phyloP scores from a whole-genome alignment of 768 basidiomycete species.

The Boletus sp. region DNA sequence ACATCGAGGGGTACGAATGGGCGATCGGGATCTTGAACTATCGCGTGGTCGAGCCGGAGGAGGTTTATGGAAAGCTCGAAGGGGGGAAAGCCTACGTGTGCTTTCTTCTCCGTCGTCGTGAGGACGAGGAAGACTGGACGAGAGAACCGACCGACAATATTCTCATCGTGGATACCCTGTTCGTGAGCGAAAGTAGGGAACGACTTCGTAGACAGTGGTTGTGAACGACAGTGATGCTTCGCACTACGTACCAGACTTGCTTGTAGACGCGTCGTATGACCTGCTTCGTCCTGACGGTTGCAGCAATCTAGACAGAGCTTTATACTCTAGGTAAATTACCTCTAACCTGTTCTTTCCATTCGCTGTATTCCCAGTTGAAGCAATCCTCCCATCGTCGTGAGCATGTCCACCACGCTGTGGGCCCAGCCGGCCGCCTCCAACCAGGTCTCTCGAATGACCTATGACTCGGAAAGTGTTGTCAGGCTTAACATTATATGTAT shows the following conservation, averaged over 20 bases:
- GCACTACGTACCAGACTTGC: too few relatives aligned
- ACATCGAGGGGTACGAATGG: slow-evolving; percentile 4
- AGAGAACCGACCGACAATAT: slow-evolving; percentile 16
- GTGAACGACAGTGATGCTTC: neutral
- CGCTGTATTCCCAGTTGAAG: slow-evolving; percentile 67
- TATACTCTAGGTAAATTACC: neutral
- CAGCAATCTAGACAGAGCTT: too few relatives aligned
- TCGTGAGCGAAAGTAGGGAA: slow-evolving; percentile 13
- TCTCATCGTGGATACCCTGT: slow-evolving; percentile 12
- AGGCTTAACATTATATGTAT: too few relatives aligned
- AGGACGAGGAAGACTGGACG: slow-evolving; percentile 4
- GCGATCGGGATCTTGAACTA: slow-evolving; percentile 16
- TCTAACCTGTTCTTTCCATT: slow-evolving; percentile 26
- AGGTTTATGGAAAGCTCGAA: slow-evolving; percentile 7
- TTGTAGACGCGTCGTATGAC: too few relatives aligned
- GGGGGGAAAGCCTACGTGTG: slow-evolving; percentile 11
- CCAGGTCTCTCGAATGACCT: too few relatives aligned
- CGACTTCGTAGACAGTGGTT: slow-evolving; percentile 9
- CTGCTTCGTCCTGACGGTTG: too few relatives aligned
- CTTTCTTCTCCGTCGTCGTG: slow-evolving; percentile 10
- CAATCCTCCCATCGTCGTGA: slow-evolving; percentile 54
- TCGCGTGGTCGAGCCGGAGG: slow-evolving; percentile 10
- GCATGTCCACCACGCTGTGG: neutral
- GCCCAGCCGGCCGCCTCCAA: too few relatives aligned
- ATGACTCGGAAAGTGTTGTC: too few relatives aligned